Base-by-base conservation (phyloP, 2,329 filamentous ascomycete species). In the Colletotrichum siamense region DNA sequence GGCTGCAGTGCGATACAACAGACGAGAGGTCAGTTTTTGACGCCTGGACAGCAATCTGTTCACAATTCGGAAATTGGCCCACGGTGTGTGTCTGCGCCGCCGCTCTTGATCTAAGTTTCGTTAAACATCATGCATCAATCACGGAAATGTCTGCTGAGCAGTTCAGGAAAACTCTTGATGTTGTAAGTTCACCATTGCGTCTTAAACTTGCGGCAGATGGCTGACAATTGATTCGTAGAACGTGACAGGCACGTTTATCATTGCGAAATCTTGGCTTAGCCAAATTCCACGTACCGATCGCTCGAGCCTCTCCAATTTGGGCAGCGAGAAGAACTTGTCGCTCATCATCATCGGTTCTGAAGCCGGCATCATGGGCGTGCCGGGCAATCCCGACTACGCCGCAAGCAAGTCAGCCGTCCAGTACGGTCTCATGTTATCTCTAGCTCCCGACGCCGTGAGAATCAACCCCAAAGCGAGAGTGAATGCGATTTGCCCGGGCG, bases 1-100 rank as follows among this genome's bases (percentile, higher is more conserved):
- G 3, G 5, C 0, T 49, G 3, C 0, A 49, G 18, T 49, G 39
- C 18, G 39, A 49, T 6, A 49, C 18, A 49, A n/a, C 39, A 6
- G 39, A 44, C 0, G 39, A 44, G 9, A n/a, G 5, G 0, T 6
- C 39, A 44, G 9, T 44, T 1, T 10, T 4, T 6, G 1, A 2
- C 39, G 39, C 39, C 39, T 39, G 36, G 36, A 1, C 36, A 39
- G 8, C 36, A 16, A 8, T 39, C 36, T 36, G 34, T 36, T 36
- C 34, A 5, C 36, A 5, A 8, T 39, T 39, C 15, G n/a, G n/a
- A n/a, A n/a, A n/a, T n/a, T n/a, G 39, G 18, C 39, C 39, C 3
- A 0, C 39, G 0, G 18, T 44, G 0, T 49, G 39, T 0, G 18
- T 49, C 0, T n/a, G 18, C 0, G 39, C 39, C 0, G 39, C 39